These are phyloP conservation scores for Phytophthora citrophthora DNA, from an alignment of 352 stramenopile genomes.

Conservation along the genomic window DNA sequence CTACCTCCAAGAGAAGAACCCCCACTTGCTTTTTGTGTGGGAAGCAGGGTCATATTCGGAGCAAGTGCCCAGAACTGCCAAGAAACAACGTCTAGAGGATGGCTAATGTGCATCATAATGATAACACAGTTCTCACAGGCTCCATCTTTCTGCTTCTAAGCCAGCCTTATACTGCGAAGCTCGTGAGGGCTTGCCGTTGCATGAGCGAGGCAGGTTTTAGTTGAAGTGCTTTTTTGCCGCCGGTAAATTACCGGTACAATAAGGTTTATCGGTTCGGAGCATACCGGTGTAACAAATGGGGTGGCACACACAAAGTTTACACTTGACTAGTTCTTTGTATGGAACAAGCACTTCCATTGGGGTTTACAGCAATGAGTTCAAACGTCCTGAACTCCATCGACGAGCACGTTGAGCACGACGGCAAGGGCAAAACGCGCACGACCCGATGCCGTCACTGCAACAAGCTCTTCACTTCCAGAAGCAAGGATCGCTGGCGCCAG, in stretches of 20 bases:
- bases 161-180: no score
- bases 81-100: conserved; percentile 9
- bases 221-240: no score
- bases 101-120: no score
- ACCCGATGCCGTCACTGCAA: conserved; percentile 25
- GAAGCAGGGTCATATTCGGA: conserved; percentile 16
- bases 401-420: conserved; percentile 23
- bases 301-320: conserved; percentile 3
- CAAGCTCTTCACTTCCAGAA: conserved; percentile 25
- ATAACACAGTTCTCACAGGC: no score
- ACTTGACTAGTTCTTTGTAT: not conserved
- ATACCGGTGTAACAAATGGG: not conserved
- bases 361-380: no score
- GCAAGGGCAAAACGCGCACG: conserved; percentile 5
- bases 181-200: no score
- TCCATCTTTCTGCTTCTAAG: no score
- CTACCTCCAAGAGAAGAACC: conserved; percentile 9
- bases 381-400: conserved; percentile 12
- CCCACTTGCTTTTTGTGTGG: conserved; percentile 23
- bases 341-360: not conserved
- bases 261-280: no score
- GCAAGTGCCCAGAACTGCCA: conserved; percentile 19
- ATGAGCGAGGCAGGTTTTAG: no score
- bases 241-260: no score
- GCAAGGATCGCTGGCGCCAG: conserved; percentile 26